Conservation (phyloP, 2,329 filamentous ascomycete species). For the Calonectria crousiana region DNA sequence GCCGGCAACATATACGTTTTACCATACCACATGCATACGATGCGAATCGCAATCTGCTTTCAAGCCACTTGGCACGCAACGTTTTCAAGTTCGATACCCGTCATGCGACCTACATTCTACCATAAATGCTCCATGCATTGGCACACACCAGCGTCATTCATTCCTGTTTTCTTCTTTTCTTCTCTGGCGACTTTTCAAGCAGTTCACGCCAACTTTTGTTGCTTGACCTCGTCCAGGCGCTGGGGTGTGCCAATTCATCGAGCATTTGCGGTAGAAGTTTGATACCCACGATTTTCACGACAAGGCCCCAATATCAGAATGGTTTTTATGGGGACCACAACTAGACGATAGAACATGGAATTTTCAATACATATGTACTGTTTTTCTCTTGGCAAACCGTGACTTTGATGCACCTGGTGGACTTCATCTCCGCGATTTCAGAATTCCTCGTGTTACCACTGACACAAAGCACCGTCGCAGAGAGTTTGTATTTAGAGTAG, state of each 20-base stretch:
- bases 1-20: not conserved
- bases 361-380: not conserved
- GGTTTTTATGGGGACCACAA: not conserved
- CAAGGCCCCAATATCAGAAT: not conserved
- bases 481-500: not conserved
- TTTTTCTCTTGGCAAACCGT: not conserved
- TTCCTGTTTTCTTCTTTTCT: not conserved
- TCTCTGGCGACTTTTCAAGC: not conserved
- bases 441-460: not conserved
- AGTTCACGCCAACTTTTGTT: not conserved
- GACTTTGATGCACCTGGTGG: not conserved
- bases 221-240: not conserved
- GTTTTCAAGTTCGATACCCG: not conserved
- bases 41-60: not conserved
- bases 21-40: not conserved
- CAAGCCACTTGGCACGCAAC: not conserved
- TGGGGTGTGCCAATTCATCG: not conserved
- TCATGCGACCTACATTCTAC: not conserved
- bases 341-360: not conserved
- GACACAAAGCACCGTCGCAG: no score
- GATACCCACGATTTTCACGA: not conserved
- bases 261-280: not conserved
- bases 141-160: not conserved
- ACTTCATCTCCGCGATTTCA: no score
- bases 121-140: not conserved